Conservation (phyloP, 345 rosid genomes). For the Lumnitzera littorea region DNA sequence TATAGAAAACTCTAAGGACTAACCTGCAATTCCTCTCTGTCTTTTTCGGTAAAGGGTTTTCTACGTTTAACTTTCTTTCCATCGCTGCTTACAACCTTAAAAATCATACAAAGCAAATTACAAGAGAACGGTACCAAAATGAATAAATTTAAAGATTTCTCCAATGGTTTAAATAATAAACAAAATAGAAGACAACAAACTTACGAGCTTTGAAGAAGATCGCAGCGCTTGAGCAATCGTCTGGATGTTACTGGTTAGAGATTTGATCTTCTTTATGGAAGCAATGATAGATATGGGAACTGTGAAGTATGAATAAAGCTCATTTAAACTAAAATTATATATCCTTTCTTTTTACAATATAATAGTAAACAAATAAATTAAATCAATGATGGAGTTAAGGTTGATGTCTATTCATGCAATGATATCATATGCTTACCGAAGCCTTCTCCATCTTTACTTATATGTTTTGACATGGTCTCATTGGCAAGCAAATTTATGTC, state of each 20-base stretch:
- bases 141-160: background rate
- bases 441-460: conserved; percentile 80
- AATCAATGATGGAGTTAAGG: background rate
- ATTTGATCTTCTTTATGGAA: conserved; percentile 79
- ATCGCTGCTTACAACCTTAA: conserved; percentile 67
- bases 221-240: conserved; percentile 64
- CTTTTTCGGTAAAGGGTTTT: conserved; percentile 67
- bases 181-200: conserved; percentile 7
- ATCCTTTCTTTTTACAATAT: no score
- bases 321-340: background rate
- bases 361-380: background rate
- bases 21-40: conserved; percentile 78
- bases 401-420: background rate
- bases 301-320: conserved; percentile 10
- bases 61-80: conserved; percentile 73
- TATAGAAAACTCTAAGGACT: background rate
- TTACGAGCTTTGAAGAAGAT: conserved; percentile 82
- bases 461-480: conserved; percentile 74
- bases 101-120: background rate
- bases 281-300: conserved; percentile 68
- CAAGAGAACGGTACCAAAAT: background rate
- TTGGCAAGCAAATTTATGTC: conserved; percentile 90
- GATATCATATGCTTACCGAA: conserved; percentile 47
- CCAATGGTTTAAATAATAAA: background rate
- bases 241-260: conserved; percentile 51